phyloP scores from a whole-genome alignment of 305 asterid species.

The Fraxinus velutina region DNA sequence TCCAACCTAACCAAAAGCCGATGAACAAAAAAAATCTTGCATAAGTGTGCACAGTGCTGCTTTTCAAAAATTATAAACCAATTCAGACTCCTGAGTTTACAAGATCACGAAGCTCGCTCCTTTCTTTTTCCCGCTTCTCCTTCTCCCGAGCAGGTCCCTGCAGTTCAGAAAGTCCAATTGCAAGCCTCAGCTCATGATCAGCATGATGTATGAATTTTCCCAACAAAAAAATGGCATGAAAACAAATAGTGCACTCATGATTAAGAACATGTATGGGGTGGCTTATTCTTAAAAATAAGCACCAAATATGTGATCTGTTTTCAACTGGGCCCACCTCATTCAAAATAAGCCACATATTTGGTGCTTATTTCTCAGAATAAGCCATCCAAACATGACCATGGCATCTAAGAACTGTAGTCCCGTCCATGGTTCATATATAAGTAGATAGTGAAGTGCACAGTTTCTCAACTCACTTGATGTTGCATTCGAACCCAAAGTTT shows the following conservation, averaged over 20 bases:
- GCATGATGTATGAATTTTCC: constrained; percentile 39
- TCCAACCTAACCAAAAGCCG: constrained; percentile 69
- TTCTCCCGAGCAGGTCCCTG: constrained; percentile 95
- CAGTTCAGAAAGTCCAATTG: constrained; percentile 43
- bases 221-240: constrained; percentile 33
- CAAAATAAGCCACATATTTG: neutral
- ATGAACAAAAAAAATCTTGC: constrained; percentile 24
- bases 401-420: constrained; percentile 30
- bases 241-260: constrained; percentile 35
- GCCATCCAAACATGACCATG: constrained; percentile 13
- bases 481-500: constrained; percentile 99
- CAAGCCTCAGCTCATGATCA: constrained; percentile 40
- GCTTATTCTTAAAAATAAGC: neutral
- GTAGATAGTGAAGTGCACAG: constrained; percentile 29
- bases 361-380: neutral
- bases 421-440: constrained; percentile 33
- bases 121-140: constrained; percentile 94
- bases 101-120: constrained; percentile 98
- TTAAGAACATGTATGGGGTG: constrained; percentile 5
- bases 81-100: constrained; percentile 42
- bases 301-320: neutral
- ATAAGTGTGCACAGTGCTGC: constrained; percentile 29
- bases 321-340: neutral
- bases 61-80: constrained; percentile 18
- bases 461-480: constrained; percentile 73